Percentiles rank a stretch among this genome's conserved stretches.
Evolutionary conservation across 129 eudicot genomes (phyloP).

Genomic region (Pittosporum tobira): DNA sequence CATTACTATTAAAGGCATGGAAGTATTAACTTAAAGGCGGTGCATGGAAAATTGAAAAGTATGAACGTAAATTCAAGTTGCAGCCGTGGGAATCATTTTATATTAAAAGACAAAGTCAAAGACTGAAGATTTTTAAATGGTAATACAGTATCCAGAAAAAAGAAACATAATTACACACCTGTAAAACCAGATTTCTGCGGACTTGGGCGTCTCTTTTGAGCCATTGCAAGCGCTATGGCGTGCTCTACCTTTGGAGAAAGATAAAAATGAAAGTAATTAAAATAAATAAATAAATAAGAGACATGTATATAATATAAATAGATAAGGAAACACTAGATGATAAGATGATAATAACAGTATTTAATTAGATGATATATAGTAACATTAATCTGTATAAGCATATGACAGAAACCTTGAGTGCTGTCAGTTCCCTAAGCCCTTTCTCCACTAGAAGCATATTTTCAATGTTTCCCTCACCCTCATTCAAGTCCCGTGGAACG

Average conservation of each 20-base stretch:
- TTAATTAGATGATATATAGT: too few relatives aligned
- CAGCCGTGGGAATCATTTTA: background rate
- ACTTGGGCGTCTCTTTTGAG: slow-evolving; percentile 50
- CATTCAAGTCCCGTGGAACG: slow-evolving; percentile 22
- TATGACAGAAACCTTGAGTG: slow-evolving; percentile 49
- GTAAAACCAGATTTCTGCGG: slow-evolving; percentile 26
- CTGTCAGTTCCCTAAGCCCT: slow-evolving; percentile 70
- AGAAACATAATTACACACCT: slow-evolving; percentile 22
- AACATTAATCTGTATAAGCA: background rate
- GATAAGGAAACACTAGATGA: too few relatives aligned
- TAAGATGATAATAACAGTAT: too few relatives aligned
- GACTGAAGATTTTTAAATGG: too few relatives aligned
- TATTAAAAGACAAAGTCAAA: too few relatives aligned
- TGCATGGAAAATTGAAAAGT: too few relatives aligned
- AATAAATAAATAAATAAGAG: background rate
- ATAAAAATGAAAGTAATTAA: background rate
- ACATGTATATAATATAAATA: too few relatives aligned
- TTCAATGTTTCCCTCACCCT: slow-evolving; percentile 65
- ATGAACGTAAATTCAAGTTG: background rate
- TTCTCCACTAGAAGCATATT: slow-evolving; percentile 89
- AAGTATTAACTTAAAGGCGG: too few relatives aligned
- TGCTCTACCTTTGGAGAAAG: slow-evolving; percentile 56
- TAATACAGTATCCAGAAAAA: slow-evolving; percentile 7
- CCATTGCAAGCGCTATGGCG: slow-evolving; percentile 69
- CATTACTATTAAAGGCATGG: too few relatives aligned